Conservation (phyloP, 2,329 filamentous ascomycete species). For the Xylariaceae sp. region DNA sequence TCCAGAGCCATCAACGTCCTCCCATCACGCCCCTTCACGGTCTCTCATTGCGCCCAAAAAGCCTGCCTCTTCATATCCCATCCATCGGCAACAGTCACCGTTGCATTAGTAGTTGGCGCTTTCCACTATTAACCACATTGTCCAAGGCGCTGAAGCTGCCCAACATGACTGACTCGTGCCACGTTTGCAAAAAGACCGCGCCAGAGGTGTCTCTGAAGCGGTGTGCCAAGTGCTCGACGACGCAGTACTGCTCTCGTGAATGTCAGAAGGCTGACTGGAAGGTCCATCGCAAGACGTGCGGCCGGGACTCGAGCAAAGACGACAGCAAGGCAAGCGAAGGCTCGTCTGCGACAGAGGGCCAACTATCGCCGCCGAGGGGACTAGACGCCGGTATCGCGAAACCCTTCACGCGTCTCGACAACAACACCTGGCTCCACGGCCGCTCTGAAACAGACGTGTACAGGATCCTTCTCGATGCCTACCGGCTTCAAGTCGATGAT, state of each 20-base stretch:
- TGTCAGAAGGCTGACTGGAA: constrained; percentile 24
- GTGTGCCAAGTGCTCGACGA: constrained; percentile 18
- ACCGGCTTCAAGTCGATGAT: constrained; percentile 16
- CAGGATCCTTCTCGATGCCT: constrained; percentile 12
- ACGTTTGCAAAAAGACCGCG: constrained; percentile 18
- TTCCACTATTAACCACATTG: too few relatives aligned
- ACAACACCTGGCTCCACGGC: constrained; percentile 16
- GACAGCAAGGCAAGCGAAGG: neutral
- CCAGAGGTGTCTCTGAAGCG: constrained; percentile 12
- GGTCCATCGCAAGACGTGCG: constrained; percentile 20
- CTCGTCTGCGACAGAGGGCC: neutral
- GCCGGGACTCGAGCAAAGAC: neutral
- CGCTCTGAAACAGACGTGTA: constrained; percentile 17
- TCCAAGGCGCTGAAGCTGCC: neutral
- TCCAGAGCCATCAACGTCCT: too few relatives aligned
- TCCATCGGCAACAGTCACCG: too few relatives aligned
- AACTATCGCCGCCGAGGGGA: constrained; percentile 13
- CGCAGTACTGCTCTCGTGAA: constrained; percentile 20
- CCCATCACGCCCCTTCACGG: too few relatives aligned
- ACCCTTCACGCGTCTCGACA: constrained; percentile 17
- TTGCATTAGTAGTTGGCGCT: too few relatives aligned
- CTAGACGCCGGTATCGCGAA: constrained; percentile 13
- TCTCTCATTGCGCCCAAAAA: too few relatives aligned
- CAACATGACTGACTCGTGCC: constrained; percentile 16
- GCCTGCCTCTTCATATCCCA: too few relatives aligned